Evolutionary conservation across 768 basidiomycete species (phyloP).

Genomic region (Pulveroboletus frians): DNA sequence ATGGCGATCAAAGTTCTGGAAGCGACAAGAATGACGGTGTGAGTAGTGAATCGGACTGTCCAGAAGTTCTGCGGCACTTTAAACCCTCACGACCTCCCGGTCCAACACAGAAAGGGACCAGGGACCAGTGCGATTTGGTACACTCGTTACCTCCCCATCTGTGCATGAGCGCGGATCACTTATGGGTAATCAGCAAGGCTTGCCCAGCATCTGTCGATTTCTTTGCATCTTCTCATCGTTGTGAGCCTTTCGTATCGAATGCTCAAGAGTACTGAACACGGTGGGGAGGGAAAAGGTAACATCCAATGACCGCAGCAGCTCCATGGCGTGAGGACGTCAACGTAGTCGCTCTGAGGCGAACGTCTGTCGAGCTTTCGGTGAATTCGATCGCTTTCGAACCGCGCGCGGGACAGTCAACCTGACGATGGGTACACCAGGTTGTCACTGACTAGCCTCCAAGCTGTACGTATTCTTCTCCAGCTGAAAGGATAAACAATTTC

Average conservation of each 20-base stretch:
- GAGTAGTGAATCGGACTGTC: neutral
- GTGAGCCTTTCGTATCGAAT: neutral
- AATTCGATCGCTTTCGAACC: neutral
- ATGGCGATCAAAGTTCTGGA: neutral
- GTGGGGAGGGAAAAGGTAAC: neutral
- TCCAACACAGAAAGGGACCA: neutral
- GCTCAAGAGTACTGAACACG: neutral
- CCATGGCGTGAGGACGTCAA: neutral
- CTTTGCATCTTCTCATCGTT: neutral
- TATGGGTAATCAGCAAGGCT: neutral
- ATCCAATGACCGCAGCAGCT: neutral
- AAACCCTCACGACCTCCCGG: too few species aligned
- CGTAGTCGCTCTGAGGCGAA: neutral
- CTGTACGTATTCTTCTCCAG: constrained; percentile 86
- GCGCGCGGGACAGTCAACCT: neutral
- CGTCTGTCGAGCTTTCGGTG: neutral
- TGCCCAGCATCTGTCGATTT: neutral
- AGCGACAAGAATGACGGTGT: neutral
- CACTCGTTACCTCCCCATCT: neutral
- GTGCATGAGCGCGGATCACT: neutral
- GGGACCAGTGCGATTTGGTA: neutral
- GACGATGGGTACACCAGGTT: neutral
- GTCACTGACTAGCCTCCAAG: constrained; percentile 39
- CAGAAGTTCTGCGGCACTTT: neutral
- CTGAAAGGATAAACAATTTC: constrained; percentile 30